A percentile compares a stretch with the other conserved stretches of the same genome.
Conservation (phyloP, 176 grass and related monocot genomes). For the Puccinellia tenuiflora region DNA sequence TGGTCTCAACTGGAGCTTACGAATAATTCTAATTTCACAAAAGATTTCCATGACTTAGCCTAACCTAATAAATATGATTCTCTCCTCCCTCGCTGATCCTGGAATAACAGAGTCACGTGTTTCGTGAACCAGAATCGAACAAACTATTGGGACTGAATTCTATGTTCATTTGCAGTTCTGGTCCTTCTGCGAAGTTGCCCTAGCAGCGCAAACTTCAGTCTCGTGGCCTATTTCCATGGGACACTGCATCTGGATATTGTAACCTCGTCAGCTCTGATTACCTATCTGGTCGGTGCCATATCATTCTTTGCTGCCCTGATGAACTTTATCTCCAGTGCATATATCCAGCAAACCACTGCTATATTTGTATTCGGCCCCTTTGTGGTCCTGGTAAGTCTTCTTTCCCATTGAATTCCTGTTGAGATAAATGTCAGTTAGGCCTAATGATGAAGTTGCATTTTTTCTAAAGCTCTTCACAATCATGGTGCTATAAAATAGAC, state of each 20-base stretch:
- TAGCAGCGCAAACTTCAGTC: slow-evolving; percentile 40
- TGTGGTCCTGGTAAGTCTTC: slow-evolving; percentile 21
- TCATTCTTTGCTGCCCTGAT: slow-evolving; percentile 8
- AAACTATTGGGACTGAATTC: background rate
- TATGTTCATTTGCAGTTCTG: slow-evolving; percentile 35
- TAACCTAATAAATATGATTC: background rate
- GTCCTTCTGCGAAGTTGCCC: slow-evolving; percentile 19
- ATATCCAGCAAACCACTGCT: slow-evolving; percentile 21
- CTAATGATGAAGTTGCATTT: background rate
- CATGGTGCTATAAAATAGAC: background rate
- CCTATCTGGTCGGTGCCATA: slow-evolving; percentile 17
- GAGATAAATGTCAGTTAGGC: background rate
- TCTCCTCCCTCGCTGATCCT: background rate
- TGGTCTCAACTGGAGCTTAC: background rate
- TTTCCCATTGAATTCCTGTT: background rate
- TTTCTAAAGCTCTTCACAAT: background rate
- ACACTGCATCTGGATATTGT: slow-evolving; percentile 38
- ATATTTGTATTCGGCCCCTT: slow-evolving; percentile 21
- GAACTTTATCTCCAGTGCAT: slow-evolving; percentile 21
- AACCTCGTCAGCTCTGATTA: slow-evolving; percentile 30
- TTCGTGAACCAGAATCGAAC: background rate
- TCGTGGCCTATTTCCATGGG: slow-evolving; percentile 31
- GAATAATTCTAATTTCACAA: background rate
- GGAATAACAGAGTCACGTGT: background rate
- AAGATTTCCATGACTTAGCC: background rate